Percentiles rank a stretch among this genome's conserved stretches.
These are phyloP conservation scores for Podospora pseudocomata DNA, from an alignment of 495 filamentous ascomycete species.

Conservation along the genomic window DNA sequence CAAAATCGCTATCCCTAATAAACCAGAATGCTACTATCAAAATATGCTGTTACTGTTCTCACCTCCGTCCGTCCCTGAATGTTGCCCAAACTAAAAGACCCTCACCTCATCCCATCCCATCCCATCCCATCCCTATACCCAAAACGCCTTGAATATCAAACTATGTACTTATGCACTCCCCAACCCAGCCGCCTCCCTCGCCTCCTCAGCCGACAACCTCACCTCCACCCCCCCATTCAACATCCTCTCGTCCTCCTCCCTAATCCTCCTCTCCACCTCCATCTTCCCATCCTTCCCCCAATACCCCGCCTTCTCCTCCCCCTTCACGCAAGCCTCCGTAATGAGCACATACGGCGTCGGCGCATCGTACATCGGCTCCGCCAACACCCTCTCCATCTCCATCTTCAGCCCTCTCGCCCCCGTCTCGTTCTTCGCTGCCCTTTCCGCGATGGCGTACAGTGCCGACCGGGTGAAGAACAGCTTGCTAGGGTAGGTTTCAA, in stretches of 20 bases:
- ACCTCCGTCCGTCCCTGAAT: no score
- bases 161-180: constrained; percentile 37
- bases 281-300: constrained; percentile 50
- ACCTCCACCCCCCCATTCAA: constrained; percentile 8
- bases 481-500: constrained; percentile 77
- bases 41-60: no score
- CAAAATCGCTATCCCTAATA: no score
- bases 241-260: constrained; percentile 48
- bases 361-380: constrained; percentile 87
- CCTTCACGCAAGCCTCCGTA: constrained; percentile 67
- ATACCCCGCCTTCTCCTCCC: constrained; percentile 52
- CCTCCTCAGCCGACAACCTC: constrained; percentile 33
- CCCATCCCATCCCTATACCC: neutral
- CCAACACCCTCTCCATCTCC: constrained; percentile 82
- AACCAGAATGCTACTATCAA: no score
- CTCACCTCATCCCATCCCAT: neutral
- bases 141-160: neutral
- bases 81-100: no score
- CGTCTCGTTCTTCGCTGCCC: constrained; percentile 71
- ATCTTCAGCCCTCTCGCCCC: constrained; percentile 85
- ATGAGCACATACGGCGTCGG: constrained; percentile 66
- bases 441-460: constrained; percentile 71
- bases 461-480: constrained; percentile 79
- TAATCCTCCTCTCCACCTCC: constrained; percentile 51
- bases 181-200: constrained; percentile 41